Base-by-base conservation (phyloP, 2,329 filamentous ascomycete genomes). In the Exophiala alcalophila region DNA sequence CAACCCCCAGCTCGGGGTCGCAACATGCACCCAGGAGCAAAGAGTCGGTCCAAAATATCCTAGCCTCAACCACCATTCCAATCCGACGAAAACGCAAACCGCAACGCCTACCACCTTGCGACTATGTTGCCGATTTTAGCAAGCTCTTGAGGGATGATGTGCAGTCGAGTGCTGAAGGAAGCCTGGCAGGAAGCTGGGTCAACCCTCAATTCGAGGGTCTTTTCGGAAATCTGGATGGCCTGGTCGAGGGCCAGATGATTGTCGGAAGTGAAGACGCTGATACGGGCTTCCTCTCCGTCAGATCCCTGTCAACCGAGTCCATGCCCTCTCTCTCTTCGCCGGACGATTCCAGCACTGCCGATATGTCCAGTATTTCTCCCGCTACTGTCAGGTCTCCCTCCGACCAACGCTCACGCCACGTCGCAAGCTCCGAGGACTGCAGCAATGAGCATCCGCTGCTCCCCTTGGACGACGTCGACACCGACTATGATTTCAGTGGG, bases 11-110 rank as follows among this genome's bases (percentile, higher is more conserved):
- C 7, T 16, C 21, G n/a, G 29, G 23, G 12, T 21, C 37, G 2
- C 28, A 39, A 19, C 15, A 36, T 14, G 24, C 31, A 18, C 41
- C 49, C 2, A 44, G 23, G 24, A 48, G 44, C 30, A 52, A 41
- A 26, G 50, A 52, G 10, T 47, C 54, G 5, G 54, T 42, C 12
- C 50, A 52, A 44, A 46, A 57, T 11, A 32, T 82, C 41, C 63
- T 82, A 23, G 74, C 78, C 41, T 71, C 78, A 31, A 82, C 78
- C 2, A 64, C 74, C 2, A 81, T 82, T 34, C 78, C 77, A 3
- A 69, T 71, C 14, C 73, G 72, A 45, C 62, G 62, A 29, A 62
- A 62, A 31, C 65, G 62, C 3, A 61, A 63, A 48, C 63, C 64
- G 7, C 59, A 66, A 48, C 61, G 63, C 56, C 42, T 67, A 39